These are phyloP conservation scores for Metarhizium rileyi DNA, from an alignment of 2,329 filamentous ascomycete genomes.

Conservation along the genomic window DNA sequence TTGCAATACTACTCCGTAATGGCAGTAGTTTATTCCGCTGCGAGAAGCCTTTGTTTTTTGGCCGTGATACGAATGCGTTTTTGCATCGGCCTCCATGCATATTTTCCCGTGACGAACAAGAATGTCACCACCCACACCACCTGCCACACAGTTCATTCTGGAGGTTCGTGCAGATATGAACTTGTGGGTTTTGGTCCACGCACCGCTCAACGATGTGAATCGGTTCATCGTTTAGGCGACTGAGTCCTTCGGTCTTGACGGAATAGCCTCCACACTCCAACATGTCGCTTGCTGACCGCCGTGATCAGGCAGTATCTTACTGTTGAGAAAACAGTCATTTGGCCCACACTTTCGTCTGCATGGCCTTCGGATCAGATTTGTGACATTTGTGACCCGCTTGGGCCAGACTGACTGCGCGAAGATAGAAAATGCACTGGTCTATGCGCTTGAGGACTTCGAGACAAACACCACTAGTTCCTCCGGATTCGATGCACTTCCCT, in stretches of 20 bases:
- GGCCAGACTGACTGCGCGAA: background rate
- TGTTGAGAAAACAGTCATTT: background rate
- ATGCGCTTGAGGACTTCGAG: no score
- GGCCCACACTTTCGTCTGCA: background rate
- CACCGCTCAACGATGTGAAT: no score
- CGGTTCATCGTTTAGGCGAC: no score
- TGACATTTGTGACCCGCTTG: background rate
- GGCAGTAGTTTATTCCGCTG: no score
- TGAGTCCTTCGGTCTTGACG: no score
- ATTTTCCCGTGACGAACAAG: background rate
- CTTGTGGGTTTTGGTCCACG: no score
- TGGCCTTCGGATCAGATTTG: background rate
- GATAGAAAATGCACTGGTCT: no score
- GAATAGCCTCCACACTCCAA: background rate
- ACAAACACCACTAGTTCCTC: no score
- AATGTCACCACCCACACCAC: background rate
- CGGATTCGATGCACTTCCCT: background rate
- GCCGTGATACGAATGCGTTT: background rate
- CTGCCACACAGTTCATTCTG: background rate
- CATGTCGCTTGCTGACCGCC: background rate
- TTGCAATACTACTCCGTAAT: no score
- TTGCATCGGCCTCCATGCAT: background rate
- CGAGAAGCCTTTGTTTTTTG: background rate
- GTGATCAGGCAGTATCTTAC: background rate
- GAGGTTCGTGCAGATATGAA: background rate